Conservation (phyloP, 768 basidiomycete species). For the Lyophyllum decastes region DNA sequence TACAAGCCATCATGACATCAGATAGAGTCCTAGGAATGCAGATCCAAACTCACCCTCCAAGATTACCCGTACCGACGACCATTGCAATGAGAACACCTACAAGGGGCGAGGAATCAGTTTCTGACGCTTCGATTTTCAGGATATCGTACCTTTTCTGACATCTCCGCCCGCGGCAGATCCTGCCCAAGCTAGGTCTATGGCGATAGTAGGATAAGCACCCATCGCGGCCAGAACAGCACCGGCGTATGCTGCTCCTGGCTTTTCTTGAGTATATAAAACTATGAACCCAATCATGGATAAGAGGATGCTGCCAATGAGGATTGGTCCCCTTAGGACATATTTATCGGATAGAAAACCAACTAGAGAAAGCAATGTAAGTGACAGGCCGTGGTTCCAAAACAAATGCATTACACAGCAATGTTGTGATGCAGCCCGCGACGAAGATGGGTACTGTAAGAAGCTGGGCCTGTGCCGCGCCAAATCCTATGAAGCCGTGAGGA, state of each 20-base stretch:
- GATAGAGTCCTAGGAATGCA: neutral
- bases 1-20: slow-evolving; percentile 16
- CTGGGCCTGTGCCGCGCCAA: slow-evolving; percentile 49
- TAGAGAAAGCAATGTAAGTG: neutral
- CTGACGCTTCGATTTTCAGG: neutral
- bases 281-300: slow-evolving; percentile 55
- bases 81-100: slow-evolving; percentile 47
- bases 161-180: slow-evolving; percentile 59
- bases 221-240: slow-evolving; percentile 51
- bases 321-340: slow-evolving; percentile 46
- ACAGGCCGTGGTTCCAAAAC: neutral
- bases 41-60: slow-evolving; percentile 38
- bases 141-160: slow-evolving; percentile 41
- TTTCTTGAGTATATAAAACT: slow-evolving; percentile 39
- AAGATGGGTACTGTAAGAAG: slow-evolving; percentile 55
- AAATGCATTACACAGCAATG: slow-evolving; percentile 28
- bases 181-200: slow-evolving; percentile 53
- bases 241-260: slow-evolving; percentile 41
- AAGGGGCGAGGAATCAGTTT: neutral
- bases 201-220: slow-evolving; percentile 54
- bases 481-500: slow-evolving; percentile 28
- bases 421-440: slow-evolving; percentile 43
- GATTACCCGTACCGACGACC: slow-evolving; percentile 55
- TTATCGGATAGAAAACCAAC: slow-evolving; percentile 45
- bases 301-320: slow-evolving; percentile 41